Evolutionary conservation across 306 rosid genomes (phyloP), one percentile per base, ranked within the genome.

Genomic region (Delonix regia): DNA sequence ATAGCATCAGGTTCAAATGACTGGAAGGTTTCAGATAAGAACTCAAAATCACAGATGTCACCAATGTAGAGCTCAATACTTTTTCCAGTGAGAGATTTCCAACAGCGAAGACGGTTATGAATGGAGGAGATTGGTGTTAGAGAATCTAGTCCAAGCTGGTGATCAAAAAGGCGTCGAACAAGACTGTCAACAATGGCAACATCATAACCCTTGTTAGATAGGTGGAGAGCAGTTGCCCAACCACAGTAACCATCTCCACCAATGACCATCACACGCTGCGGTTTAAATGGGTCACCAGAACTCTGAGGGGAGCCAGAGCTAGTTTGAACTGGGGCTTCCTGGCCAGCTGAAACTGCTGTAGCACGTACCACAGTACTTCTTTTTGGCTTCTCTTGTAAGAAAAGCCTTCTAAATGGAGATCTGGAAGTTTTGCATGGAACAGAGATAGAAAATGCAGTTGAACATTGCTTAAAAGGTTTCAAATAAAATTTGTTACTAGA

Each of bases 241-340:
- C 99, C 99, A 78, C 99, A 91, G 82, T 95, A 91, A 68, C 99
- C 99, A 84, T 95, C 99, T 53, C 99, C 99, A 38, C 98, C 99
- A 57, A 95, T 88, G 82, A 95, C 93, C 97, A 95, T 88, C 44
- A 89, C 97, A 25, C 95, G 85, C 78, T 88, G 80, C 22, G 95
- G 70, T 80, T 92, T 95, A 24, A 86, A 86, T 78, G 86, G 85
- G 57, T 71, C 86, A n/a, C 77, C 69, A 0, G 85, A 85, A 77
- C 62, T 79, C 47, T 56, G 82, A 41, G 53, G 64, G 41, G 72
- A 6, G 51, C 59, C 86, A 69, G 74, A 60, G 79, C 79, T 85
- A 33, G 91, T 82, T 83, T 90, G 87, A 81, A 67, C 82, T 38
- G 91, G 85, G 64, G 91, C 75, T 73, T 89, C 90, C 84, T 62